phyloP scores from a whole-genome alignment of 148 eudicot species.

The Nepenthes gracilis region DNA sequence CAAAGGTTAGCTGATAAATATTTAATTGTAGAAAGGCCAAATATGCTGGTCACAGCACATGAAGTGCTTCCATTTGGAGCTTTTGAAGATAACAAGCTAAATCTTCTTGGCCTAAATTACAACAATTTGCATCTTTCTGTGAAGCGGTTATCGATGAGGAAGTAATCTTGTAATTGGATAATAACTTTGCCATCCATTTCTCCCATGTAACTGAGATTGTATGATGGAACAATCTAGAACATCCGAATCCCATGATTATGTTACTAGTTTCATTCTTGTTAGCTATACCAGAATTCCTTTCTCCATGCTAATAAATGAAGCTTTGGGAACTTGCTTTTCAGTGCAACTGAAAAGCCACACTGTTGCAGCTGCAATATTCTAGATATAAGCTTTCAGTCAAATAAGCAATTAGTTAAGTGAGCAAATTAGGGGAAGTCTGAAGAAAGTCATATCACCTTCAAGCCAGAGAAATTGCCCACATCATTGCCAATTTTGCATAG shows the following conservation, averaged over 20 bases:
- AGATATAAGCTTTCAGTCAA: too few relatives aligned
- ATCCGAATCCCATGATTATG: background rate
- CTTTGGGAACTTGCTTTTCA: constrained; percentile 27
- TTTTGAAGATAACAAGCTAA: constrained; percentile 25
- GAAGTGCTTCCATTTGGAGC: constrained; percentile 25
- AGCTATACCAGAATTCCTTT: constrained; percentile 44
- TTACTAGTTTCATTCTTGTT: constrained; percentile 5
- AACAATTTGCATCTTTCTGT: constrained; percentile 20
- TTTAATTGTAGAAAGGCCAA: constrained; percentile 33
- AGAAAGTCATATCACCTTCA: background rate
- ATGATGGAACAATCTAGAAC: background rate
- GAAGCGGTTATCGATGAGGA: constrained; percentile 39
- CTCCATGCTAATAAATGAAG: constrained; percentile 64
- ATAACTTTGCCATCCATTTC: background rate
- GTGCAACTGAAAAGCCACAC: constrained; percentile 45
- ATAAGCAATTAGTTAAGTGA: too few relatives aligned
- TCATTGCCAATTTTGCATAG: too few relatives aligned
- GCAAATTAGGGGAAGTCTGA: too few relatives aligned
- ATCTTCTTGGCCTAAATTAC: constrained; percentile 15
- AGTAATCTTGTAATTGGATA: constrained; percentile 22
- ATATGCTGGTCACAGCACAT: constrained; percentile 26
- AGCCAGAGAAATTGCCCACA: too few relatives aligned
- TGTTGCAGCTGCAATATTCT: constrained; percentile 59
- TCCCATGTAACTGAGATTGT: constrained; percentile 1
- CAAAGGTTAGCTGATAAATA: constrained; percentile 73